phyloP scores from a whole-genome alignment of 1,139 yeast species.

The Magnusiomyces fungicola region DNA sequence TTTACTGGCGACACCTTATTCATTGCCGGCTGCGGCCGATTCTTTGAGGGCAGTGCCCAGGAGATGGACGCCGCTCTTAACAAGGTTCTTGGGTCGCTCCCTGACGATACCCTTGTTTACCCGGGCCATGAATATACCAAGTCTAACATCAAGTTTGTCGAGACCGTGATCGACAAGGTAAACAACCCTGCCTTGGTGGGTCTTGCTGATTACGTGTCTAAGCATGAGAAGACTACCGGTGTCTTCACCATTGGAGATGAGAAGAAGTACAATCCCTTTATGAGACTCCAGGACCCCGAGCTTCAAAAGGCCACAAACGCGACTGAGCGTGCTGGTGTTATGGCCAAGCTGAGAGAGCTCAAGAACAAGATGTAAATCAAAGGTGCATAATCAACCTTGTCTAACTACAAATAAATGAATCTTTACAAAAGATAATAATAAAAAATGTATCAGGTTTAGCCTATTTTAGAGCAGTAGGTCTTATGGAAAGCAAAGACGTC shows the following conservation, averaged over 20 bases:
- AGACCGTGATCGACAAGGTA: constrained; percentile 47
- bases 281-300: constrained; percentile 58
- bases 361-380: constrained; percentile 46
- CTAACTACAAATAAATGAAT: constrained; percentile 7
- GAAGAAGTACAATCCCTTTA: constrained; percentile 76
- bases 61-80: constrained; percentile 74
- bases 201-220: constrained; percentile 44
- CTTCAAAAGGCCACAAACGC: constrained; percentile 45
- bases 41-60: constrained; percentile 81
- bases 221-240: constrained; percentile 75
- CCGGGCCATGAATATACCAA: constrained; percentile 97
- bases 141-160: constrained; percentile 70
- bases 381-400: not conserved
- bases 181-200: constrained; percentile 39
- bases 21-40: constrained; percentile 92
- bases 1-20: constrained; percentile 95
- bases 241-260: constrained; percentile 80
- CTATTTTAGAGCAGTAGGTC: not conserved
- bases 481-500: constrained; percentile 1
- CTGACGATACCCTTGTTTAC: constrained; percentile 60
- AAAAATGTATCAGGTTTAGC: not conserved
- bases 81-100: constrained; percentile 49
- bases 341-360: constrained; percentile 61
- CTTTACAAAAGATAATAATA: constrained; percentile 1
- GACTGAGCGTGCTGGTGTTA: constrained; percentile 43